Evolutionary conservation across 176 grass and related monocot species (phyloP).

Genomic region (Zea luxurians): DNA sequence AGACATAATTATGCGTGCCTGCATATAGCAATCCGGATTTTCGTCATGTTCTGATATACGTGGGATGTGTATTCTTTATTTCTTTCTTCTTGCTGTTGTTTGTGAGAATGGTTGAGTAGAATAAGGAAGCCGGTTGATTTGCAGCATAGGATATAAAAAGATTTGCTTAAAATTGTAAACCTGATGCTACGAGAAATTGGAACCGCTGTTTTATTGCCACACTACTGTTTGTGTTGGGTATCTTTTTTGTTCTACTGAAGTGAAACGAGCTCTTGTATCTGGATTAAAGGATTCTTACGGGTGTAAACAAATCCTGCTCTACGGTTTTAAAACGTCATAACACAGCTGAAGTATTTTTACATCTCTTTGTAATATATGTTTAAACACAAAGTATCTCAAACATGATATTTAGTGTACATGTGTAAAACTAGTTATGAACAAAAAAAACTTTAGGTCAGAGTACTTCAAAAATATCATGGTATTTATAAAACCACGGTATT

Average conservation of each 20-base stretch:
- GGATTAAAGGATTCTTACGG: not conserved
- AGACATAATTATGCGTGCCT: not conserved
- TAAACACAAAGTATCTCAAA: no score
- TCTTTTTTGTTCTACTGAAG: not conserved
- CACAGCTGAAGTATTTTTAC: no score
- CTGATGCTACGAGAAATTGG: not conserved
- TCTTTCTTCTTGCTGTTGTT: not conserved
- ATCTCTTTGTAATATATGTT: no score
- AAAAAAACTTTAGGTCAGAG: no score
- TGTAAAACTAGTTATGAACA: no score
- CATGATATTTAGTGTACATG: no score
- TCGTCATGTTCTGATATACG: not conserved
- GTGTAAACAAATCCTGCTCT: not conserved
- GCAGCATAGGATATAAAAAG: not conserved
- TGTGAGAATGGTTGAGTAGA: not conserved
- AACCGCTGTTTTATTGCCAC: conserved; percentile 13
- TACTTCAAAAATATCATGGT: no score
- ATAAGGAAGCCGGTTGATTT: not conserved
- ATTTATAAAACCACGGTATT: no score
- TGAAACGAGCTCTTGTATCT: not conserved
- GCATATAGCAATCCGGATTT: not conserved
- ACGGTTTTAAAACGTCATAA: no score
- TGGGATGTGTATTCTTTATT: not conserved
- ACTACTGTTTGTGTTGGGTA: not conserved
- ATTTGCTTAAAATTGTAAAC: not conserved